Percentiles rank a stretch among this genome's conserved stretches.
phyloP scores from a whole-genome alignment of 1,284 basidiomycete species.

The Cutaneotrichosporon arboriforme region DNA sequence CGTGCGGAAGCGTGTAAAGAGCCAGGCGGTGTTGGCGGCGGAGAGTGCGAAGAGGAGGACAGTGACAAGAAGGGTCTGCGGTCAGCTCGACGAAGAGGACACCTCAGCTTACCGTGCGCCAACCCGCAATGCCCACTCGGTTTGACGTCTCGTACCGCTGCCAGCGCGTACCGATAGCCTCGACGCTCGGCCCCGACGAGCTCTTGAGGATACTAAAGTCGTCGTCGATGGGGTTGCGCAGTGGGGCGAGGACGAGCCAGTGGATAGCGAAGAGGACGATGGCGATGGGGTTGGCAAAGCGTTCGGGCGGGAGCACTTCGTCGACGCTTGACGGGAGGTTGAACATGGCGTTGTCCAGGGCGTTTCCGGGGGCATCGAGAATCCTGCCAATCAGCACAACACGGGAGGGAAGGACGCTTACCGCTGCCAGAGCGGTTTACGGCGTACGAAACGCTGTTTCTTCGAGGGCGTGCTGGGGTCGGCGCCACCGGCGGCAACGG shows the following conservation, averaged over 20 bases:
- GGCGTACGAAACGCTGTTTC: constrained; percentile 36
- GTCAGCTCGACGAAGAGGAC: constrained; percentile 8
- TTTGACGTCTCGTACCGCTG: constrained; percentile 27
- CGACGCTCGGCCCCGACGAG: constrained; percentile 9
- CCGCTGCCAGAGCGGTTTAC: constrained; percentile 33
- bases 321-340: constrained; percentile 27
- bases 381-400: constrained; percentile 19
- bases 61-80: constrained; percentile 31
- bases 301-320: constrained; percentile 33
- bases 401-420: constrained; percentile 17
- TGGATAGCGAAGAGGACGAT: constrained; percentile 33
- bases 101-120: constrained; percentile 27
- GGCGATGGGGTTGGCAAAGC: constrained; percentile 36
- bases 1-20: constrained; percentile 39
- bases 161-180: constrained; percentile 32
- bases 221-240: constrained; percentile 17
- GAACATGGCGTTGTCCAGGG: constrained; percentile 26
- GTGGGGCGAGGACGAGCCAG: constrained; percentile 36
- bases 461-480: constrained; percentile 5
- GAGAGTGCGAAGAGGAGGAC: constrained; percentile 28
- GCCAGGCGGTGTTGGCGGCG: constrained; percentile 34
- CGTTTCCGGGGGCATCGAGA: constrained; percentile 21
- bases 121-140: constrained; percentile 18
- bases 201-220: constrained; percentile 9
- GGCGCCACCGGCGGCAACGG: background rate